Percentiles rank a stretch among this genome's conserved stretches.
These are phyloP conservation scores for Zymoseptoria passerinii DNA, from an alignment of 2,329 filamentous ascomycete genomes.

Conservation along the genomic window DNA sequence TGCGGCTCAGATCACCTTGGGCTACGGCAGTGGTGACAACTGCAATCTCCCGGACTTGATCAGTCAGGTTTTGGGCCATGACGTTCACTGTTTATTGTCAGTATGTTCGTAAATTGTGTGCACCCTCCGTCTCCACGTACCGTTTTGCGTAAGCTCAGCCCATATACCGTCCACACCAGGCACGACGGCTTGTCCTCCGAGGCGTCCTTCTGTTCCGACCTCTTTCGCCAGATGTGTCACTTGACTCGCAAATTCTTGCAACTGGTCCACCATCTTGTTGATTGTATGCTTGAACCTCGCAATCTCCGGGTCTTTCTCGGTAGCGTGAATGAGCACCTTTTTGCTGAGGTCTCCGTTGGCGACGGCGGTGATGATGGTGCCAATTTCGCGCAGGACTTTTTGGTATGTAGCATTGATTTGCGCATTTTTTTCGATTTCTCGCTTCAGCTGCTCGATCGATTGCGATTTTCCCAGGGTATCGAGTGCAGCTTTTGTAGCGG, in stretches of 20 bases:
- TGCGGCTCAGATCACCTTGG: conserved; percentile 86
- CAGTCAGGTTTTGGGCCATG: conserved; percentile 97
- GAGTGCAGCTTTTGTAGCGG: conserved; percentile 73
- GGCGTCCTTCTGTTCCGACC: conserved; percentile 89
- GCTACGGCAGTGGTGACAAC: conserved; percentile 94
- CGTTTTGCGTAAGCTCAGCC: conserved; percentile 76
- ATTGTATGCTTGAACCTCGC: conserved; percentile 96
- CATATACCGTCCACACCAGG: conserved; percentile 92
- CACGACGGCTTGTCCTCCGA: conserved; percentile 89
- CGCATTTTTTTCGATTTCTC: conserved; percentile 92
- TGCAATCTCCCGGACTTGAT: conserved; percentile 94
- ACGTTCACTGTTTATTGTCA: conserved; percentile 62
- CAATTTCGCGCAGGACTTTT: conserved; percentile 91
- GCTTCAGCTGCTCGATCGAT: conserved; percentile 80
- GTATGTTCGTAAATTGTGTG: neutral
- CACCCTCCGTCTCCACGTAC: conserved; percentile 28
- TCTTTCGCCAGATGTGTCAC: conserved; percentile 91
- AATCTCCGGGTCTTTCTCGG: conserved; percentile 97
- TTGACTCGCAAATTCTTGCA: conserved; percentile 93
- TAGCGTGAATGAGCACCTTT: conserved; percentile 89
- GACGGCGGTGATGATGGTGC: conserved; percentile 93
- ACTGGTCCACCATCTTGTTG: conserved; percentile 98
- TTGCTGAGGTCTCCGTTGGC: conserved; percentile 92
- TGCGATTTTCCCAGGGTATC: conserved; percentile 74
- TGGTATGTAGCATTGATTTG: conserved; percentile 98